Base-by-base conservation (phyloP, 108 stramenopile species). In the Cyclotella baltica region DNA sequence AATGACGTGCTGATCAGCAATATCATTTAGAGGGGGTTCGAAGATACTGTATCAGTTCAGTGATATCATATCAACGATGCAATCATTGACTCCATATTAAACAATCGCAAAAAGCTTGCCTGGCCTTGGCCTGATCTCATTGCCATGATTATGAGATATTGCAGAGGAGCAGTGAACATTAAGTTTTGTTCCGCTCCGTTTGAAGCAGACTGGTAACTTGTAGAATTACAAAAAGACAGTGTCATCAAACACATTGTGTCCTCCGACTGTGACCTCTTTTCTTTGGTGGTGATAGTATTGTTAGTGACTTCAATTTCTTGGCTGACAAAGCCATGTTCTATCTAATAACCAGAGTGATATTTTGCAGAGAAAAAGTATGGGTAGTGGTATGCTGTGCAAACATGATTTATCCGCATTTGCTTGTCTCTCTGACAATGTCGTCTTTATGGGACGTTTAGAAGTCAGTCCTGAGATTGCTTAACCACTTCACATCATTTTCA, bases 101-200 rank as follows among this genome's bases (percentile, higher is more conserved):
- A 8, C 40, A 8, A 43, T 13, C 40, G 40, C 8, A 43, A 43
- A 43, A 13, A 8, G 8, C 40, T 43, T 13, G 40, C 40, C 40
- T 43, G 10, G 13, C 40, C 40, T 11, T 13, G 40, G 10, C 10
- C 13, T 13, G 53, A 55, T 55, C 19, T 55, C 22, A 55, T 55
- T 55, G 53, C 53, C 8, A 55, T 55, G 53, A n/a, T 55, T 8
- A 55, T 55, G 13, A 55, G 19, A 18, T 25, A 18, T n/a, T 55
- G 53, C n/a, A n/a, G 19, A n/a, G 23, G 19, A n/a, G 19, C 8
- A 23, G n/a, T 15, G 22, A n/a, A n/a, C n/a, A 55, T 55, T 18
- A 55, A 23, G 53, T 55, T 15, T 18, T 55, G 53, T 18, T 55
- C 53, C 23, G 53, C 53, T n/a, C 53, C 53, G 19, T 55, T 55